Conservation (phyloP, 176 grass and related monocot genomes). For the Hyparrhenia diplandra region DNA sequence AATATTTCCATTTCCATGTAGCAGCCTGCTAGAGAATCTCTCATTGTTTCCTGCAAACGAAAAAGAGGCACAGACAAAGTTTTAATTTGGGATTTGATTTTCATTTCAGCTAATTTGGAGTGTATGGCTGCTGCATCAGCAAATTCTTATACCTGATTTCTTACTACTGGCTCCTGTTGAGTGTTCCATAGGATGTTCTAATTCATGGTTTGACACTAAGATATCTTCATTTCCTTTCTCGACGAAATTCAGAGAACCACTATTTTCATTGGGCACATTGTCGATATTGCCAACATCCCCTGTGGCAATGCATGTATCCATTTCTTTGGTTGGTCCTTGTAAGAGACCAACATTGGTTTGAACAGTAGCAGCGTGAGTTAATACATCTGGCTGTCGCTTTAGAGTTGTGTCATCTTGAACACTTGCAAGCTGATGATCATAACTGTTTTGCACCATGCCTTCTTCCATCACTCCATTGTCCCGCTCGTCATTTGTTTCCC, state of each 20-base stretch:
- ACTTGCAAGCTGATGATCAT: conserved; percentile 4
- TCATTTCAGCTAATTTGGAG: not conserved
- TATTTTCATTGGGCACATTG: not conserved
- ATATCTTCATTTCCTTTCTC: not conserved
- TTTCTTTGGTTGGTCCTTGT: not conserved
- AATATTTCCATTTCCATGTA: not conserved
- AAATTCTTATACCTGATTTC: conserved; percentile 8
- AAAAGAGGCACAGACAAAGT: not conserved
- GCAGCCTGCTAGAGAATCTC: not conserved
- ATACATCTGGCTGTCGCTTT: not conserved
- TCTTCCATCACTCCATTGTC: not conserved
- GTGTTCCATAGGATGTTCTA: not conserved
- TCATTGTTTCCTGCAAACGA: conserved; percentile 1
- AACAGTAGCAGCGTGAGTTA: not conserved
- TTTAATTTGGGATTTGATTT: not conserved
- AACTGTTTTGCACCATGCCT: not conserved
- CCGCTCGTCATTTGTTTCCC: not conserved
- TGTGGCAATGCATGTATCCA: not conserved
- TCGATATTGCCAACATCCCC: not conserved
- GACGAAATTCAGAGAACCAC: not conserved
- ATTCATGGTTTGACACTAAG: not conserved
- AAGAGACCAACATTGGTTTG: not conserved
- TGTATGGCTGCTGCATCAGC: not conserved
- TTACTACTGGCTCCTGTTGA: not conserved
- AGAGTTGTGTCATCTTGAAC: not conserved